These are phyloP conservation scores for Glebionis coronaria DNA, from an alignment of 129 eudicot species.

Conservation along the genomic window DNA sequence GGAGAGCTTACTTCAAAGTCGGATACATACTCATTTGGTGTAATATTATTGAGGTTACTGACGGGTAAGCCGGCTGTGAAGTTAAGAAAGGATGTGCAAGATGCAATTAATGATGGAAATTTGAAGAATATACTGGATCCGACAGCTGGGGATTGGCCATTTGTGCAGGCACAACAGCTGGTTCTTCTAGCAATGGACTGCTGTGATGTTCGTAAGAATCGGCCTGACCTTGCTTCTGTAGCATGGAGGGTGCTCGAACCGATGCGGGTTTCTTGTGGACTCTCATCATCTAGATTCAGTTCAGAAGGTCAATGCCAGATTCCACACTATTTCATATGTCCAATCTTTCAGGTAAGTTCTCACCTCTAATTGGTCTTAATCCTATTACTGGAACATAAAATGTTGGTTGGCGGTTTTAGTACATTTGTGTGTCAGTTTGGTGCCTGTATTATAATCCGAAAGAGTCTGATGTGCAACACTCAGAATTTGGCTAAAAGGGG, in stretches of 20 bases:
- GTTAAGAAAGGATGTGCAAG: slow-evolving; percentile 61
- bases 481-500: no score
- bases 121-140: slow-evolving; percentile 64
- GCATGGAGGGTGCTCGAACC: slow-evolving; percentile 90
- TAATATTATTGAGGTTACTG: slow-evolving; percentile 61
- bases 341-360: slow-evolving; percentile 82
- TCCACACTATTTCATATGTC: slow-evolving; percentile 77
- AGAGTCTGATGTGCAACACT: no score
- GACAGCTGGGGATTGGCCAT: slow-evolving; percentile 98
- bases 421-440: not conserved
- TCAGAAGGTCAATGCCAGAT: slow-evolving; percentile 46
- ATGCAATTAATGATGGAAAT: slow-evolving; percentile 62
- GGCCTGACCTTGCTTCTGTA: slow-evolving; percentile 81
- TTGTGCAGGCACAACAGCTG: slow-evolving; percentile 89
- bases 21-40: slow-evolving; percentile 84
- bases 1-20: slow-evolving; percentile 89
- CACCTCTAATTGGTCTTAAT: not conserved
- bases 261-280: slow-evolving; percentile 73
- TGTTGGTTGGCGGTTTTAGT: not conserved
- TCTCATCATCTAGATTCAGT: slow-evolving; percentile 39
- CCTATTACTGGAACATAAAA: not conserved
- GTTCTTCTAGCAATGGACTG: slow-evolving; percentile 74
- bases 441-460: not conserved
- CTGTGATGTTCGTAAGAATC: slow-evolving; percentile 46
- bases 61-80: slow-evolving; percentile 78